Evolutionary conservation across 108 stramenopile species (phyloP).

Genomic region (Thalassiosira profunda): DNA sequence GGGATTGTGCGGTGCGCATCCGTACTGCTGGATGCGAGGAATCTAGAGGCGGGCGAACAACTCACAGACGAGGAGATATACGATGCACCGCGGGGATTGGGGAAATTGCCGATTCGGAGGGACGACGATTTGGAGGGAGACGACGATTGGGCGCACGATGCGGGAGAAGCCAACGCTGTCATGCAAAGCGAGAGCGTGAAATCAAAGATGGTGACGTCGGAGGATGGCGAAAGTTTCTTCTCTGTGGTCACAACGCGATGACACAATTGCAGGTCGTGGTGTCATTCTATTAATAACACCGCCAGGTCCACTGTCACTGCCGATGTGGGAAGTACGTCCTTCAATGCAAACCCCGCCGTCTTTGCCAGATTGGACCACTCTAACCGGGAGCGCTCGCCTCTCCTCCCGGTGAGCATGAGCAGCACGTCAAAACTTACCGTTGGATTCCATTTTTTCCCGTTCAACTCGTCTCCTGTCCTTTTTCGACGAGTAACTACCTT

Average conservation of each 20-base stretch:
- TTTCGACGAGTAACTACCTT: no score
- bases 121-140: conserved; percentile 1
- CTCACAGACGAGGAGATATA: conserved; percentile 45
- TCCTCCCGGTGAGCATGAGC: conserved; percentile 38
- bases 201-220: conserved; percentile 28
- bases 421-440: conserved; percentile 43
- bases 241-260: conserved; percentile 36
- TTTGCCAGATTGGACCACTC: conserved; percentile 45
- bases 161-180: conserved; percentile 33
- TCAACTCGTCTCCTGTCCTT: conserved; percentile 37
- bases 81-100: conserved; percentile 48
- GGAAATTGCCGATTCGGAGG: conserved; percentile 39
- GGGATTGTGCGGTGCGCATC: conserved; percentile 56
- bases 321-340: conserved; percentile 33
- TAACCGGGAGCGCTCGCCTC: conserved; percentile 33
- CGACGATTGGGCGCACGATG: conserved; percentile 25
- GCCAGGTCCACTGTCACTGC: conserved; percentile 44
- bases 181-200: conserved; percentile 28
- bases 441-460: conserved; percentile 42
- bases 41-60: neutral
- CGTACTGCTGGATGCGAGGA: conserved; percentile 38
- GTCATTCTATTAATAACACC: conserved; percentile 10
- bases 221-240: conserved; percentile 28
- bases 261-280: neutral
- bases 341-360: conserved; percentile 30